Percentiles rank a stretch among this genome's conserved stretches.
phyloP scores from a whole-genome alignment of 305 asterid genomes.

The Rubia peregrina region DNA sequence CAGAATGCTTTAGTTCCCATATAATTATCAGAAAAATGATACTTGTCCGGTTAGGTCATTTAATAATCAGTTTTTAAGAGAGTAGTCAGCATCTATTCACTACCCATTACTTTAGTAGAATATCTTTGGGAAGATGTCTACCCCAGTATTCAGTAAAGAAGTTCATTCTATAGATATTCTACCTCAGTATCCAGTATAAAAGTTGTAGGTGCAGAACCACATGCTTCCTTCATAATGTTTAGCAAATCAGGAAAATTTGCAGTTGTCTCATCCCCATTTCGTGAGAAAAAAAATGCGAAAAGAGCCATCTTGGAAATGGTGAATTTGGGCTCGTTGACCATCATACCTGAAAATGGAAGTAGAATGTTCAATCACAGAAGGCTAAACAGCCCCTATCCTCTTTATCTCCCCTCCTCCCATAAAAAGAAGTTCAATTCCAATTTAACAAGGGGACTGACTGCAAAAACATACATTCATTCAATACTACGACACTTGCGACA shows the following conservation, averaged over 20 bases:
- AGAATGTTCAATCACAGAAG: neutral
- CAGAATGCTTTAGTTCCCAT: neutral
- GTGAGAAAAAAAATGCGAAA: conserved; percentile 65
- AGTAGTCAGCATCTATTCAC: neutral
- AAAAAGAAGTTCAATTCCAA: neutral
- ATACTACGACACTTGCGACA: too few relatives aligned
- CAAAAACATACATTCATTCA: neutral
- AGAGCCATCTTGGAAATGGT: conserved; percentile 63
- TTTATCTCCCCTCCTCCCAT: neutral
- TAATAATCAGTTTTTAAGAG: neutral
- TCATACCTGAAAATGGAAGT: conserved; percentile 57
- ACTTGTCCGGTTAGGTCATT: neutral
- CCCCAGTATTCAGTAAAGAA: conserved; percentile 87
- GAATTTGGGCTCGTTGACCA: conserved; percentile 96
- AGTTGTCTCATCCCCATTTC: conserved; percentile 90
- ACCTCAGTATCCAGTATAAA: conserved; percentile 92
- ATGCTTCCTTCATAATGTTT: conserved; percentile 47
- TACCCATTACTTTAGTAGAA: neutral
- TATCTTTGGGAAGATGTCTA: conserved; percentile 21
- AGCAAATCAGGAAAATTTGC: conserved; percentile 72
- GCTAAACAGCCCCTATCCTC: neutral
- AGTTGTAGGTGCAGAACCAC: conserved; percentile 35
- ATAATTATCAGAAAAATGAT: neutral
- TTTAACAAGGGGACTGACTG: conserved; percentile 27
- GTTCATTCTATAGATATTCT: conserved; percentile 22